phyloP scores from a whole-genome alignment of 495 filamentous ascomycete genomes.

The Ascobolus immersus region DNA sequence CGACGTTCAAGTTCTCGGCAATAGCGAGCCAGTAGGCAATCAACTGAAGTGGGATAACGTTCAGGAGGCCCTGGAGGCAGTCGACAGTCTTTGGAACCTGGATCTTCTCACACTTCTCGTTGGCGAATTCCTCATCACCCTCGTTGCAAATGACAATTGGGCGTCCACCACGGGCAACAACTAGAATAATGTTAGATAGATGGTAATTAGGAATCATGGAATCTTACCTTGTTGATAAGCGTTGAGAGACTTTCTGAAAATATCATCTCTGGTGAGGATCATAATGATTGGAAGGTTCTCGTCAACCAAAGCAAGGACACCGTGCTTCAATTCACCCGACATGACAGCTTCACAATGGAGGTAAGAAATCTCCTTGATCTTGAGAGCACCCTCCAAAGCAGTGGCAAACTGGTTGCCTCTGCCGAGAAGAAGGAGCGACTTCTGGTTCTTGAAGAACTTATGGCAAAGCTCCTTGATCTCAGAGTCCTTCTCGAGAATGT shows the following conservation, averaged over 20 bases:
- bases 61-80: constrained; percentile 80
- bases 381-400: constrained; percentile 88
- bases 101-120: constrained; percentile 77
- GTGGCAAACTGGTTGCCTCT: constrained; percentile 92
- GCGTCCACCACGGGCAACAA: constrained; percentile 76
- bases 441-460: constrained; percentile 85
- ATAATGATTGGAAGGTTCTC: constrained; percentile 98
- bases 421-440: constrained; percentile 75
- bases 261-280: constrained; percentile 84
- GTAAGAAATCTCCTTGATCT: constrained; percentile 99
- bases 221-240: constrained; percentile 84
- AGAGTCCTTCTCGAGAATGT: constrained; percentile 71
- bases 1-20: constrained; percentile 80
- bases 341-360: constrained; percentile 98
- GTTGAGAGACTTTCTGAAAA: constrained; percentile 93
- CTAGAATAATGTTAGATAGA: constrained; percentile 20
- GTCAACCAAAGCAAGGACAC: constrained; percentile 87
- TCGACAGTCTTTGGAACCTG: constrained; percentile 92
- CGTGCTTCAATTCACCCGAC: constrained; percentile 97
- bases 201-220: constrained; percentile 1
- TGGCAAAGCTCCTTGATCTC: constrained; percentile 78
- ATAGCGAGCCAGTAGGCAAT: constrained; percentile 98
- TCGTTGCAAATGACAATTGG: constrained; percentile 97
- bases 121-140: constrained; percentile 64
- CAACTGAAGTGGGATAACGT: constrained; percentile 90